Evolutionary conservation across 1,284 basidiomycete genomes (phyloP), one percentile per base, ranked within the genome.

Genomic region (Anthracocystis panici-leucophaei): DNA sequence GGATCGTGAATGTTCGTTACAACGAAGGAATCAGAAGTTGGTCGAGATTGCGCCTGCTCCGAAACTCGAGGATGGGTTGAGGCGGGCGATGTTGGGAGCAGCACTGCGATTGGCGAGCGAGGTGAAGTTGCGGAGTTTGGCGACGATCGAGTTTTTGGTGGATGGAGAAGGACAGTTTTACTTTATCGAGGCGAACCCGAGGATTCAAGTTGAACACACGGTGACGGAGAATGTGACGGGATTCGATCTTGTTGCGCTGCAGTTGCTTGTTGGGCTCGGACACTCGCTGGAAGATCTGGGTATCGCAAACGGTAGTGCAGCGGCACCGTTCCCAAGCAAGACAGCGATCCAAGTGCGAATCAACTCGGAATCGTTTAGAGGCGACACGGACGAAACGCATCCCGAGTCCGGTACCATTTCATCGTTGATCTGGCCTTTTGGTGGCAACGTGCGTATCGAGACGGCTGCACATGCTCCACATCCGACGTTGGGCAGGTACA

Each of bases 191-290:
- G 69, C 61, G 8, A 79, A 79, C 31, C 78, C 78, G 21, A 48
- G 78, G 21, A 67, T 79, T 8, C 78, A 79, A 48, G 78, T 79
- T 14, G 75, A 77, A 16, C 75, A 77, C 50, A 75, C 78, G 8
- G 55, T 77, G 20, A 79, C 76, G 12, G 76, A 78, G 33, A 41
- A 65, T 10, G 60, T 72, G 14, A 65, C 58, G 3, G 62, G 57
- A 3, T 5, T 45, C 49, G 76, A 78, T 38, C 42, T 78, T 9
- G 72, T 76, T 1, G 57, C 56, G 0, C 51, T 72, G 3, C 76
- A 78, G 42, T 46, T 76, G 7, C 61, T 48, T 1, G 29, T 78
- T 5, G 69, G 51, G 1, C 59, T 72, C 9, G 76, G 73, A 1
- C 20, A 42, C n/a, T 40, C 61, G 2, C 58, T 78, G 3, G 5